Evolutionary conservation across 2,329 filamentous ascomycete genomes (phyloP).

Genomic region (Diaporthe sp.): DNA sequence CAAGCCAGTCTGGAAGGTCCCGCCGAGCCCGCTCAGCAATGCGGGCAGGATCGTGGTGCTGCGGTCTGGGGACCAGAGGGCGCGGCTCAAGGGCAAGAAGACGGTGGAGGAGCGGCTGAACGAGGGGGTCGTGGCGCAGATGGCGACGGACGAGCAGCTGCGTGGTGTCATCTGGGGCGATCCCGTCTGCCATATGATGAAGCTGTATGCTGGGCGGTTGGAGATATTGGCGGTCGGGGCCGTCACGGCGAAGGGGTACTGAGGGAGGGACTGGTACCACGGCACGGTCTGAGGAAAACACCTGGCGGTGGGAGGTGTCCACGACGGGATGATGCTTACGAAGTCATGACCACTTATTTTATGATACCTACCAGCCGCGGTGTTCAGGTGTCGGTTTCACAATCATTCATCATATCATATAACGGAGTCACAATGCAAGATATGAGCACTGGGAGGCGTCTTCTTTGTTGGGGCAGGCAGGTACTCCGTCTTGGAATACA

Average conservation of each 20-base stretch:
- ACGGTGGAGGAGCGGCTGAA: slow-evolving; percentile 64
- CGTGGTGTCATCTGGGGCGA: slow-evolving; percentile 84
- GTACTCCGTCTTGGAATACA: background rate
- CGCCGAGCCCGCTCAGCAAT: slow-evolving; percentile 76
- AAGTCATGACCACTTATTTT: slow-evolving; percentile 25
- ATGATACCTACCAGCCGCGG: slow-evolving; percentile 34
- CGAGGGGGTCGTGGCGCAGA: slow-evolving; percentile 77
- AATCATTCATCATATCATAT: background rate
- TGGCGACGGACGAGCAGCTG: slow-evolving; percentile 77
- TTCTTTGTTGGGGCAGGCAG: background rate
- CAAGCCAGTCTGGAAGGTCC: slow-evolving; percentile 73
- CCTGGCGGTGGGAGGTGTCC: background rate
- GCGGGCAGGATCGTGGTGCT: slow-evolving; percentile 79
- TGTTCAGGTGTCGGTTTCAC: background rate
- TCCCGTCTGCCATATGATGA: slow-evolving; percentile 85
- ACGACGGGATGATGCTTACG: slow-evolving; percentile 27
- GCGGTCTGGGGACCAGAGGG: slow-evolving; percentile 61
- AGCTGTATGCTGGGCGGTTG: slow-evolving; percentile 79
- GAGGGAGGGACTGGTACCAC: background rate
- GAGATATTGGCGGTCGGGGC: slow-evolving; percentile 79
- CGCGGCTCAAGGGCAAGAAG: slow-evolving; percentile 58
- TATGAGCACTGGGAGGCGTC: background rate
- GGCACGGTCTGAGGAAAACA: background rate
- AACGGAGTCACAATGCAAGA: background rate
- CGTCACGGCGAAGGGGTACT: slow-evolving; percentile 62